phyloP scores from a whole-genome alignment of 2,329 filamentous ascomycete genomes.

The Alternaria dauci region DNA sequence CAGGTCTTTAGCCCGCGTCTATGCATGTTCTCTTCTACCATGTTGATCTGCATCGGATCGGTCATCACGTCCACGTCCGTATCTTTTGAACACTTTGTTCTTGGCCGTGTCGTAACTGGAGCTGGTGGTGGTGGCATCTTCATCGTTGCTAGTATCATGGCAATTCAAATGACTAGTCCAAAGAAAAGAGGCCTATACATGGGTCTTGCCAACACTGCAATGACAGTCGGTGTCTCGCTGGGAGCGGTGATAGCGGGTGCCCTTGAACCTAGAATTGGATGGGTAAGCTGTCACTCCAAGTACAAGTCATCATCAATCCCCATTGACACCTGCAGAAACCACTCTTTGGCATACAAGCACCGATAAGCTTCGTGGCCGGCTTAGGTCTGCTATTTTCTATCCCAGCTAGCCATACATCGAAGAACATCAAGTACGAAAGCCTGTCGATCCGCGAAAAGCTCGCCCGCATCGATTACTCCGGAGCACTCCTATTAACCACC shows the following conservation, averaged over 20 bases:
- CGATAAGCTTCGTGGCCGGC: constrained; percentile 68
- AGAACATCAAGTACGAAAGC: constrained; percentile 48
- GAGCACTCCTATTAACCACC: constrained; percentile 62
- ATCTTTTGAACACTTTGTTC: constrained; percentile 69
- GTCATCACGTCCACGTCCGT: constrained; percentile 69
- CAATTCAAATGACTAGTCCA: constrained; percentile 75
- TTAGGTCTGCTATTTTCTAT: constrained; percentile 71
- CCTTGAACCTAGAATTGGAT: constrained; percentile 70
- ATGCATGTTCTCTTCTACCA: constrained; percentile 70
- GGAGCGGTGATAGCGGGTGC: constrained; percentile 76
- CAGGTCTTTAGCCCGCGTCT: constrained; percentile 75
- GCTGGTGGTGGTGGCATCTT: constrained; percentile 75
- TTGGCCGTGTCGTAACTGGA: constrained; percentile 73
- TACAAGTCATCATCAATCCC: neutral
- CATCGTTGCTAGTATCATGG: constrained; percentile 76
- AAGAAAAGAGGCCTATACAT: constrained; percentile 76
- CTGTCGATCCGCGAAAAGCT: constrained; percentile 63
- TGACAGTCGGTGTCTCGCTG: constrained; percentile 74
- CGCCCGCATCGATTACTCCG: constrained; percentile 75
- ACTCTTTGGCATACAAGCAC: constrained; percentile 77
- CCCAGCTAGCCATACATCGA: constrained; percentile 56
- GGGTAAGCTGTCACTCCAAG: constrained; percentile 61
- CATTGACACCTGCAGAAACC: constrained; percentile 61
- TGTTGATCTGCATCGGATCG: constrained; percentile 68
- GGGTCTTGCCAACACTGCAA: constrained; percentile 75